Base-by-base conservation (phyloP, 176 grass and related monocot species). In the Carex kokanica region DNA sequence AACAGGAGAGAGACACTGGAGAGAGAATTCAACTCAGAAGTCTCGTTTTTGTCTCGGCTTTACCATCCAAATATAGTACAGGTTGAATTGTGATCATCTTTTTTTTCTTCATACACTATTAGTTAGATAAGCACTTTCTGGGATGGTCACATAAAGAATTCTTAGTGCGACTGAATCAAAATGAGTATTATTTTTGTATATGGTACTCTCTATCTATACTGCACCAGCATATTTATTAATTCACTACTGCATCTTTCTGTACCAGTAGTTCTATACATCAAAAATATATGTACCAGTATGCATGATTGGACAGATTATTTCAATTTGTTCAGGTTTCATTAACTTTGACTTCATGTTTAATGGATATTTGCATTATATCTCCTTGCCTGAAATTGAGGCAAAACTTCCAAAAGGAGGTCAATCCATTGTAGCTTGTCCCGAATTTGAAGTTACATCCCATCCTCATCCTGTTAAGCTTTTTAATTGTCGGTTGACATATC, bases 1-100 rank as follows among this genome's bases (percentile, higher is more conserved):
- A 85, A 83, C 27, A 90, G 87, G 7, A 88, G 93, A 54, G 83
- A 82, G 2, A 53, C 82, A 1, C 88, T 95, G 1, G 97, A 99
- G 86, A 88, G 93, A 59, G 91, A 99, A 81, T 99, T 99, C 89
- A 99, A 99, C 83, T 95, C 93, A 1, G 97, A 99, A 82, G 96
- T 98, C 13, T 89, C 91, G 18, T 98, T 96, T 84, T 93, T 96
- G 18, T 99, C 88, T 34, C 91, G 91, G 6, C 97, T 93, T 32
- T 96, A 90, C 79, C 97, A 99, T 92, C 97, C 91, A 43, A 96
- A 99, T 85, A 79, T 99, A 60, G 95, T 97, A 34, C 94, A 97
- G 91, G 91, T 93, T 57, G 5, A 13, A 73, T 34, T 21, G 31
- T 17, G 43, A 24, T 54, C 10, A 27, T 16, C 8, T 34, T 29